A percentile compares a stretch with the other conserved stretches of the same genome.
These are phyloP conservation scores for Myxozyma sirexii DNA, from an alignment of 805 yeast genomes.

Conservation along the genomic window DNA sequence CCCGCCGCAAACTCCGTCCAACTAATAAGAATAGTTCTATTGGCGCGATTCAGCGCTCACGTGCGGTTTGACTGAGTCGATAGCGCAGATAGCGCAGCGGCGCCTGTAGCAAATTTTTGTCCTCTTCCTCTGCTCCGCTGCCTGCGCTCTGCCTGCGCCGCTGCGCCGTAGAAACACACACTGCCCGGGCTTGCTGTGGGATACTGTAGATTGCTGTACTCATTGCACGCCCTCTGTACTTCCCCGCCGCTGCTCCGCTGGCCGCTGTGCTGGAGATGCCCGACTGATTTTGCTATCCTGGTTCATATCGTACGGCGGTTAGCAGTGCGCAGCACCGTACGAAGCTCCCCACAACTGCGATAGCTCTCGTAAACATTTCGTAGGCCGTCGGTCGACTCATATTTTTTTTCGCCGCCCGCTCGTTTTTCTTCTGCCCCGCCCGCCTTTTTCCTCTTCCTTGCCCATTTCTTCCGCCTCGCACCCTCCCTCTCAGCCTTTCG, in stretches of 20 bases:
- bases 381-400: not conserved
- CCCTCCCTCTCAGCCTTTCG: not conserved
- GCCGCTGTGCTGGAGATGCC: not conserved
- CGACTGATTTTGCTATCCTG: not conserved
- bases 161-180: not conserved
- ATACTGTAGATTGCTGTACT: too few relatives aligned
- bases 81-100: not conserved
- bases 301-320: not conserved
- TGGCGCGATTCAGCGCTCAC: conserved; percentile 8
- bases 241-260: too few relatives aligned
- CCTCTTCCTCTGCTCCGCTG: not conserved
- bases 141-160: not conserved
- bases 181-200: too few relatives aligned
- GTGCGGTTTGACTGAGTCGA: not conserved
- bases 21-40: not conserved
- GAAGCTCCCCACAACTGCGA: conserved; percentile 2
- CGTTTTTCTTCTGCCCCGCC: not conserved
- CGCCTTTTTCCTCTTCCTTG: not conserved
- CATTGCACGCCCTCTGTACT: too few relatives aligned
- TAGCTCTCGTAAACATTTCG: not conserved
- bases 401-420: conserved; percentile 15
- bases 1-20: too few relatives aligned
- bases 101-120: not conserved
- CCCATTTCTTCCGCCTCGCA: not conserved
- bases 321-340: not conserved